phyloP scores from a whole-genome alignment of 331 rosid genomes.

The Rhamnella rubrinervis region DNA sequence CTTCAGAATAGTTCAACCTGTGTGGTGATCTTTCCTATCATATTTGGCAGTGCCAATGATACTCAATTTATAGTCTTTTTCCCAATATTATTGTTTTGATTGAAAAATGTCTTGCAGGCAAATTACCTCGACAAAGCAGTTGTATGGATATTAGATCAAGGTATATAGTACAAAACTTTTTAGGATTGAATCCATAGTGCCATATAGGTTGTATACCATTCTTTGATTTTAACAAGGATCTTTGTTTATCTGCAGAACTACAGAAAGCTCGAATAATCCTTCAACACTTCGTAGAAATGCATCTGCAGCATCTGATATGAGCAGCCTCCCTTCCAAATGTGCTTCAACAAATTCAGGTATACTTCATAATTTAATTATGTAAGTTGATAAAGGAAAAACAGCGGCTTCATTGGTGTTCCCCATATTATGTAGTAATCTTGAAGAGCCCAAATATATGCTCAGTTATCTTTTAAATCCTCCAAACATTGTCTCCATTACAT shows the following conservation, averaged over 20 bases:
- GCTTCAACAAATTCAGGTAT: slow-evolving; percentile 54
- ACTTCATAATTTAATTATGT: slow-evolving; percentile 2
- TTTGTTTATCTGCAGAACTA: slow-evolving; percentile 23
- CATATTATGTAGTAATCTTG: no score
- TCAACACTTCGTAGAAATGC: slow-evolving; percentile 56
- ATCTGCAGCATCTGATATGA: slow-evolving; percentile 61
- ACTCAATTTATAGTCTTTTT: not conserved
- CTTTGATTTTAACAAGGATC: not conserved
- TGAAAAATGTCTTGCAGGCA: slow-evolving; percentile 37
- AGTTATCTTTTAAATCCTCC: no score
- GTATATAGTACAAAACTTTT: slow-evolving; percentile 17
- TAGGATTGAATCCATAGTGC: not conserved
- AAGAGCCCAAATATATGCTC: no score
- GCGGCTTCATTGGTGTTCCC: no score
- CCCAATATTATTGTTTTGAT: slow-evolving; percentile 11
- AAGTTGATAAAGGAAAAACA: no score
- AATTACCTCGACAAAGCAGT: slow-evolving; percentile 39
- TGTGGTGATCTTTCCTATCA: no score
- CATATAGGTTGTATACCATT: slow-evolving; percentile 1
- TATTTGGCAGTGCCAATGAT: no score
- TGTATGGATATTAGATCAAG: slow-evolving; percentile 43
- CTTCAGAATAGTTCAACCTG: no score
- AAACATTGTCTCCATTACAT: not conserved
- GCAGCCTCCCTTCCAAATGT: slow-evolving; percentile 51
- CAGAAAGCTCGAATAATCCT: slow-evolving; percentile 35